Percentiles rank a stretch among this genome's conserved stretches.
phyloP scores from a whole-genome alignment of 2,329 filamentous ascomycete genomes.

The Aureobasidium sp. region DNA sequence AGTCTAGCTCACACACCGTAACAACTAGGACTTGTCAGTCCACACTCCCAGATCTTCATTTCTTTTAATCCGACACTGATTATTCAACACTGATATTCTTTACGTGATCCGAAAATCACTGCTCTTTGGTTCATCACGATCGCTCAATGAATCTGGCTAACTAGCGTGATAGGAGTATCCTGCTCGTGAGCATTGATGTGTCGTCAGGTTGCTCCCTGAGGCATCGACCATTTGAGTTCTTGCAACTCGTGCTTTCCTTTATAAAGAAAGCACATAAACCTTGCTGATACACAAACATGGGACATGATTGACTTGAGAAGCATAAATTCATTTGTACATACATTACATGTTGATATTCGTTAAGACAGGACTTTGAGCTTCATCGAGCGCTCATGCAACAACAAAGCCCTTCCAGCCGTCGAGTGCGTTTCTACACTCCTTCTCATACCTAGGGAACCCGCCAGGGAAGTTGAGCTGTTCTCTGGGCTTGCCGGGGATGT shows the following conservation, averaged over 20 bases:
- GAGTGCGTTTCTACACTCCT: slow-evolving; percentile 33
- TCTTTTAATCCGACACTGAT: too few relatives aligned
- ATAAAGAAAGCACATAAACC: background rate
- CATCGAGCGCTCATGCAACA: background rate
- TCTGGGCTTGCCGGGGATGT: slow-evolving; percentile 39
- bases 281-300: background rate
- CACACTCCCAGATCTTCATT: too few relatives aligned
- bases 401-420: slow-evolving; percentile 27
- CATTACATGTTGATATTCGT: background rate
- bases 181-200: too few relatives aligned
- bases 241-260: background rate
- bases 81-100: too few relatives aligned
- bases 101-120: too few relatives aligned
- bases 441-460: slow-evolving; percentile 35
- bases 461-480: slow-evolving; percentile 41
- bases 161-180: too few relatives aligned
- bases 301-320: background rate
- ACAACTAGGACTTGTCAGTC: background rate
- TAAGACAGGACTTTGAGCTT: background rate
- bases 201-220: background rate
- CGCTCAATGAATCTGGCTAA: too few relatives aligned
- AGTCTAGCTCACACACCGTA: too few relatives aligned
- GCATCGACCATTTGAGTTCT: background rate
- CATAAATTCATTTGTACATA: slow-evolving; percentile 9
- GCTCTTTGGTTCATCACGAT: too few relatives aligned